Conservation (phyloP, 768 basidiomycete species). For the Leccinum truebloodii region DNA sequence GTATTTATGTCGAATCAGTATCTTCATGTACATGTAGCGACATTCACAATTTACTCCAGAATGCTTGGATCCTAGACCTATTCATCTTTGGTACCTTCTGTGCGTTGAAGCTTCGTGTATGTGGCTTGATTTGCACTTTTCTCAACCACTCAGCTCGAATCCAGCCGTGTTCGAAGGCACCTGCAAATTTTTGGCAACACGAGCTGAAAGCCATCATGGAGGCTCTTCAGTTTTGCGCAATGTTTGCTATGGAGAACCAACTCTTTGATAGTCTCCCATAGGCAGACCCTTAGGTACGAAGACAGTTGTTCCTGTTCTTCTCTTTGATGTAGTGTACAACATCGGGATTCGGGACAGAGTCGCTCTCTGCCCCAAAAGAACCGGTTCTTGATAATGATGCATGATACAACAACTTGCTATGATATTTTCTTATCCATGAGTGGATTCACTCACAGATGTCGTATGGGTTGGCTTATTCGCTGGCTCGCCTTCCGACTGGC, state of each 20-base stretch:
- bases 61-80: neutral
- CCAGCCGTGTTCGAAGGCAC: neutral
- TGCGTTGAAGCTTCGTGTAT: neutral
- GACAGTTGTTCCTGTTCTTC: no score
- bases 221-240: no score
- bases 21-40: neutral
- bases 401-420: no score
- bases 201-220: no score
- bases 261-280: no score
- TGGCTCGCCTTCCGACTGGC: no score
- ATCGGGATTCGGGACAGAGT: neutral
- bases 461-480: no score
- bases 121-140: neutral
- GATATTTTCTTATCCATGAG: no score
- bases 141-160: neutral
- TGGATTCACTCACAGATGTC: no score
- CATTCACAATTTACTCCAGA: neutral
- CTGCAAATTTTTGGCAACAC: no score
- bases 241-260: neutral
- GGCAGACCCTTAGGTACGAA: no score
- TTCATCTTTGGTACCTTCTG: neutral
- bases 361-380: neutral
- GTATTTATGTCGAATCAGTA: conserved; percentile 3
- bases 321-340: neutral
- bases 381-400: no score